Evolutionary conservation across 2,329 filamentous ascomycete species (phyloP).

Genomic region (Claviceps quebecensis): DNA sequence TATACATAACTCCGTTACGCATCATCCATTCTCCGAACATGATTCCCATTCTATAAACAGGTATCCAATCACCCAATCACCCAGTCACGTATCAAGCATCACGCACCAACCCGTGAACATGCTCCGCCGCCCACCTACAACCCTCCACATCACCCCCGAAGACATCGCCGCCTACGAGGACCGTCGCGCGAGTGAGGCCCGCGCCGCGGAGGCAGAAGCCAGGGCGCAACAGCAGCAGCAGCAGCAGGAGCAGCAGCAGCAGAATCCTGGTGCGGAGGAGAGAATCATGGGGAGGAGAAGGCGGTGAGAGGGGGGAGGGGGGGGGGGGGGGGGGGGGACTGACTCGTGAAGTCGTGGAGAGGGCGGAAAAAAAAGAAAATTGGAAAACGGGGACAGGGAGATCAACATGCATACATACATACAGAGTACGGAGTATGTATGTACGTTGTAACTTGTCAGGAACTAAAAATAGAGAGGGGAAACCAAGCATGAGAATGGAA

Average conservation of each 20-base stretch:
- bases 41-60: too few relatives aligned
- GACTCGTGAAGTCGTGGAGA: neutral
- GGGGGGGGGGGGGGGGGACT: neutral
- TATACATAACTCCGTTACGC: too few relatives aligned
- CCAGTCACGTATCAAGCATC: too few relatives aligned
- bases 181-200: constrained; percentile 34
- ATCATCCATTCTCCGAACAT: too few relatives aligned
- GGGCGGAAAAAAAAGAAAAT: too few relatives aligned
- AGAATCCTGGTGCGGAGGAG: constrained; percentile 16
- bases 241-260: constrained; percentile 1
- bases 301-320: neutral
- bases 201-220: constrained; percentile 25
- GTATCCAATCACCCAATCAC: too few relatives aligned
- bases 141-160: constrained; percentile 52
- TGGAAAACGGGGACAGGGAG: too few relatives aligned
- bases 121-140: constrained; percentile 55
- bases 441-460: too few relatives aligned
- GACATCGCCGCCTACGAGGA: constrained; percentile 60
- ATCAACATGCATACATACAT: too few relatives aligned
- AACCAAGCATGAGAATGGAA: too few relatives aligned
- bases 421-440: too few relatives aligned
- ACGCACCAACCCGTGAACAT: constrained; percentile 21
- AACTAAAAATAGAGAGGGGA: too few relatives aligned
- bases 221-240: constrained; percentile 8
- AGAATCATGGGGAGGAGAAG: constrained; percentile 19